Base-by-base conservation (phyloP, 805 yeast genomes). In the Diddensiella transvaalensis region DNA sequence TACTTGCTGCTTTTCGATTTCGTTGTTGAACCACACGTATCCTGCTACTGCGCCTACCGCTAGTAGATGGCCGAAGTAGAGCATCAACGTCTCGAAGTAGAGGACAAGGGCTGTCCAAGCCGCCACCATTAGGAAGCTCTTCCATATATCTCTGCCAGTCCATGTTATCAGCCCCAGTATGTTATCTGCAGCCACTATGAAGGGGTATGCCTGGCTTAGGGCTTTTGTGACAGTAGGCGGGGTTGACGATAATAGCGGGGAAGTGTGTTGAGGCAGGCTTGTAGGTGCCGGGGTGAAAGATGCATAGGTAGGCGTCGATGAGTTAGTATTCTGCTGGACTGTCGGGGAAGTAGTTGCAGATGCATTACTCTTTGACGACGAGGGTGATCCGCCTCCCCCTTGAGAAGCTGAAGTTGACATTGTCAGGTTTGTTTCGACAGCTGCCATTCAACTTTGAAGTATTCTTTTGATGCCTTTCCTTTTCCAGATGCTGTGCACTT, bases 141-240 rank as follows among this genome's bases (percentile, higher is more conserved):
- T 68, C 87, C 91, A 88, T 29, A 77, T 73, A 63, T 87, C 93
- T 32, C 85, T 90, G 53, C 82, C 82, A 2, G 97, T 86, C 99
- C 99, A 91, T 0, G 98, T 90, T 32, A 87, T 65, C 35, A 89
- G 73, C 38, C 87, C 82, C 47, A 89, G 71, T 1, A 78, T 53
- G 55, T 82, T 80, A 64, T 90, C 88, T 6, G 82, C 79, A 1
- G 85, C 77, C 35, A 86, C 74, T 38, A 91, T 71, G 62, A 87
- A 87, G 1, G 98, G 98, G 63, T 91, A 90, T 6, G 95, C 80
- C 51, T 80, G 76, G 35, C 89, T 79, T 44, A 91, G 73, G 2
- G 93, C 87, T 58, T 87, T 85, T 24, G 96, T 83, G 11, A 91
- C 87, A 0, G 89, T 79, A 2, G 96, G 93, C 2, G 98, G 98